These are phyloP conservation scores for Colletotrichum graminicola DNA, from an alignment of 2,329 filamentous ascomycete genomes.

Conservation along the genomic window DNA sequence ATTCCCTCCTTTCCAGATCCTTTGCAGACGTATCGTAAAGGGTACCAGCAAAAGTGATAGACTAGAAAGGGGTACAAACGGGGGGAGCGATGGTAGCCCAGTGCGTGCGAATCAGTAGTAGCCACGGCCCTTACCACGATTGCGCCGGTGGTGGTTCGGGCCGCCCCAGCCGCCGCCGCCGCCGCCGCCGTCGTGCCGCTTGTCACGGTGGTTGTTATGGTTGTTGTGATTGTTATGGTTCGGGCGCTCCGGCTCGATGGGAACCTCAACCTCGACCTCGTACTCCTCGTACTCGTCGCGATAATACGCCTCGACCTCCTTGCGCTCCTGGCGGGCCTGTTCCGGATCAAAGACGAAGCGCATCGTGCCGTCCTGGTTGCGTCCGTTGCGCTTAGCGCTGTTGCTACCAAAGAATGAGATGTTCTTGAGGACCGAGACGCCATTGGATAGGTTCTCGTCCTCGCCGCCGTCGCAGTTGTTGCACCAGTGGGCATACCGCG, in stretches of 20 bases:
- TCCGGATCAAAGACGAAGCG: constrained; percentile 90
- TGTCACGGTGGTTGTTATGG: constrained; percentile 22
- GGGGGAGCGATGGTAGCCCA: not conserved
- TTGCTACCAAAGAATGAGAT: constrained; percentile 53
- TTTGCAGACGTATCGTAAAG: not conserved
- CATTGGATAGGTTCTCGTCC: constrained; percentile 50
- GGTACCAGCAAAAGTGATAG: not conserved
- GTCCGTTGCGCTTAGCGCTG: constrained; percentile 56
- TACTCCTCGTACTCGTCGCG: constrained; percentile 82
- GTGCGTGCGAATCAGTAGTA: constrained; percentile 29
- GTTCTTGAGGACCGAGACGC: constrained; percentile 56
- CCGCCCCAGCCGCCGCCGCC: constrained; percentile 28
- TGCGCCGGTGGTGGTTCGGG: constrained; percentile 26
- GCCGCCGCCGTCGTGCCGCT: constrained; percentile 24
- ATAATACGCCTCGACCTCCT: constrained; percentile 75
- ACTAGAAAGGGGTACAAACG: not conserved
- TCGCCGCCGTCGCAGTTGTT: constrained; percentile 61
- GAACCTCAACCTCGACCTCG: constrained; percentile 81
- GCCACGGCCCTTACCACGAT: constrained; percentile 27
- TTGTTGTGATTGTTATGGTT: constrained; percentile 18
- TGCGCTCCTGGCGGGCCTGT: constrained; percentile 78
- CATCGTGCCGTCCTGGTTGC: constrained; percentile 78
- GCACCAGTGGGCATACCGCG: constrained; percentile 74
- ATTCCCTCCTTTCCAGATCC: not conserved
- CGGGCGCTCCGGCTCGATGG: constrained; percentile 52